Percentiles rank a stretch among this genome's conserved stretches.
Evolutionary conservation across 805 yeast species (phyloP).

Genomic region (Sungouiozyma intestinalis): DNA sequence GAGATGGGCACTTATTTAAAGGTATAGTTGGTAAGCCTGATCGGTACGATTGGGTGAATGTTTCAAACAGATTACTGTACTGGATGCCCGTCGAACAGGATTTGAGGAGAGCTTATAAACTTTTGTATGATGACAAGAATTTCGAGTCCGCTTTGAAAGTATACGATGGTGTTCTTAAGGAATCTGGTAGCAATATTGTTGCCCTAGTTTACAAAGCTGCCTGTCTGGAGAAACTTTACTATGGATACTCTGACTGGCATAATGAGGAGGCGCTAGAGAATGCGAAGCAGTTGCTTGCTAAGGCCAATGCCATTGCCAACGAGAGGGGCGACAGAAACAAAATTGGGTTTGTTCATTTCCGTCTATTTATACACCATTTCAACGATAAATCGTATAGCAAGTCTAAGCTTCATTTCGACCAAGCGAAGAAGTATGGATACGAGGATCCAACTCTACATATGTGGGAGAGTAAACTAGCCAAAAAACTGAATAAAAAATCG

Average conservation of each 20-base stretch:
- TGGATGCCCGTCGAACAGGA: constrained; percentile 22
- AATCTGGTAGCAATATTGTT: constrained; percentile 36
- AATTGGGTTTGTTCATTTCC: constrained; percentile 39
- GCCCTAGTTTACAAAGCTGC: constrained; percentile 42
- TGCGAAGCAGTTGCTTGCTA: constrained; percentile 24
- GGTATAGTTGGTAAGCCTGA: background rate
- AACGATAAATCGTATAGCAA: constrained; percentile 32
- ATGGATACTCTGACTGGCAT: constrained; percentile 33
- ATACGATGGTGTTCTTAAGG: constrained; percentile 33
- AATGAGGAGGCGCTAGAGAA: constrained; percentile 34
- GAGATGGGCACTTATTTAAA: background rate
- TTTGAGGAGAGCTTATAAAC: constrained; percentile 36
- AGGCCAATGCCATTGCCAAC: constrained; percentile 38
- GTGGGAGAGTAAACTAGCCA: constrained; percentile 30
- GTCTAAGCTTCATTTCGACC: constrained; percentile 34
- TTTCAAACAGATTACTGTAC: background rate
- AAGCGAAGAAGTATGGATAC: constrained; percentile 35
- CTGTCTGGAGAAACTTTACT: constrained; percentile 36
- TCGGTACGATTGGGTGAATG: background rate
- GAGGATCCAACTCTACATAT: constrained; percentile 38
- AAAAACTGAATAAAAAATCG: constrained; percentile 11
- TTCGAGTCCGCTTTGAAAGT: constrained; percentile 35
- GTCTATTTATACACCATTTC: constrained; percentile 40
- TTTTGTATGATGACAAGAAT: constrained; percentile 37
- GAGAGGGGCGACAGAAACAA: constrained; percentile 36